Base-by-base conservation (phyloP, 331 rosid genomes). In the Acacia pycnantha region DNA sequence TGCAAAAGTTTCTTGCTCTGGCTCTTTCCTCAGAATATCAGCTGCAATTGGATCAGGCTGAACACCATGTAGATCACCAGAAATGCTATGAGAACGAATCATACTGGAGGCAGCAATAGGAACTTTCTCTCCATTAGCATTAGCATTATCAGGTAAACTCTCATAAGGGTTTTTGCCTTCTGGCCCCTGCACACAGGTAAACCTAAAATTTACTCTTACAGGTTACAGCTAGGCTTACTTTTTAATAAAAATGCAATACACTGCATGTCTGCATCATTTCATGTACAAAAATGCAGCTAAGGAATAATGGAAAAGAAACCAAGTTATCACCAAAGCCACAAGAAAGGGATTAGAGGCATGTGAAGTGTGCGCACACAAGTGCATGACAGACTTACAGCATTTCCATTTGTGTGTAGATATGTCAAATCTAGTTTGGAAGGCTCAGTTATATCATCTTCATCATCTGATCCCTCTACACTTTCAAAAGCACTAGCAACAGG, bases 41-140 rank as follows among this genome's bases (percentile, higher is more conserved):
- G 99, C 99, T 50, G 98, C 94, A 74, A 95, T 90, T 81, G 99
- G 99, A 58, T 95, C 98, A 64, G 99, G 97, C 86, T 93, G 99
- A 78, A 93, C 97, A 21, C 99, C 99, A 74, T 95, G 99, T 79
- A 95, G 91, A 50, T 95, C 99, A 81, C 97, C 99, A 62, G 97
- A 92, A 77, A 95, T 85, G 85, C 98, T 93, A 85, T 93, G 97
- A 74, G 99, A 95, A 67, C 97, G 92, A 82, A 89, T 95, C 99
- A 95, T 93, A 85, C 90, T 92, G 78, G 99, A 64, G 79, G 97
- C 81, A 72, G 93, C 68, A 44, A 92, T 84, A 61, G 94, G 82
- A 58, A 90, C 78, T 84, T 87, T 92, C 84, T 93, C 99, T 83
- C 92, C 97, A 68, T 86, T 92, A 64, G 91, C 83, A 81, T 81